Base-by-base conservation (phyloP, 129 eudicot species). In the Scalesia atractyloides region DNA sequence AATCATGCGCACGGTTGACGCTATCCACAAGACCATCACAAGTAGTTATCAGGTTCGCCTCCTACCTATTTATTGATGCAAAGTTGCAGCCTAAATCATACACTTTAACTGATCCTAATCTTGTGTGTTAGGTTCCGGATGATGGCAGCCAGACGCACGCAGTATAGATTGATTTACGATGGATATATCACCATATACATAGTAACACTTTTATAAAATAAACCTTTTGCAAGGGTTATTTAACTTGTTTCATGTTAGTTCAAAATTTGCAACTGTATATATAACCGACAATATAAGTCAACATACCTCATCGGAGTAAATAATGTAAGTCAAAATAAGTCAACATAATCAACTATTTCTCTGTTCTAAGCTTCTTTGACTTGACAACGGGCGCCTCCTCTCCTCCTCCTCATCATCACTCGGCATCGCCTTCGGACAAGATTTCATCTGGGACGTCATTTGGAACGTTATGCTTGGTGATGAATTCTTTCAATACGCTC, bases 371-470 rank as follows among this genome's bases (percentile, higher is more conserved):
- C 70, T 87, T 92, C 89, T 89, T 86, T 8, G 89, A 54, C 77
- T 85, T 86, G 64, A 77, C 79, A 17, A 78, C 66, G 67, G 86
- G 86, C 82, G 68, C 82, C 26, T 80, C 74, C 0, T 71, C 87
- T 41, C 37, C 82, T 64, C 82, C 26, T 80, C 74, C 0, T 71
- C 87, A 48, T 46, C 61, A 30, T 59, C 84, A 15, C n/a, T 58
- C 16, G 0, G 12, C 3, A 20, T 93, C 98, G 30, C 90, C 99
- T 53, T 87, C 96, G 10, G 94, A 90, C 15, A 88, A 84, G 16
- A 82, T 86, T 26, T 86, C 91, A 22, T 76, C 97, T 22, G 98
- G 98, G 44, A 94, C 96, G 30, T 94, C 97, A 75, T 77, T 86
- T 59, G 93, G 94, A 16, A 88, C 88, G 30, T 94, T 94, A 82